Base-by-base conservation (phyloP, 148 eudicot genomes). In the Talinum fruticosum region DNA sequence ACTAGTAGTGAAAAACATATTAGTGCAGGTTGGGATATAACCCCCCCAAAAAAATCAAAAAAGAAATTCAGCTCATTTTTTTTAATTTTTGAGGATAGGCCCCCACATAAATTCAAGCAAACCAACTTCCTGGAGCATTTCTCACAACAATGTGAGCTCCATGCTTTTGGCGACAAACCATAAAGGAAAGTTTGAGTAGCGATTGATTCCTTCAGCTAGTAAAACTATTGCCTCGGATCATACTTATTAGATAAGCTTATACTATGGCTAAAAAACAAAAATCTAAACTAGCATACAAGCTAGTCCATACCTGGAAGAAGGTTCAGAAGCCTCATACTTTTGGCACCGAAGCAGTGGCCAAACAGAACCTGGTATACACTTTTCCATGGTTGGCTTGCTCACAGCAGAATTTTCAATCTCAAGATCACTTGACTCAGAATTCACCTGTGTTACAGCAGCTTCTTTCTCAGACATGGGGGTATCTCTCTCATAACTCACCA, bases 291-390 rank as follows among this genome's bases (percentile, higher is more conserved):
- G n/a, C 36, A 64, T 57, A 75, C n/a, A 83, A 66, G 68, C 37
- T 68, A 73, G 72, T 80, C 29, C 69, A 75, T 86, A 96, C 99
- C 97, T 96, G 44, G 93, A 83, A 59, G 92, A 96, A 79, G 93
- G 85, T 69, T 96, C 97, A 75, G 94, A 96, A 81, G 93, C 89
- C 75, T 93, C 99, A 81, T 81, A 83, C 26, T 84, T 95, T 45
- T 89, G 94, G 87, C 78, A 83, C 35, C 89, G 86, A 62, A 90
- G 86, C 29, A 87, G 80, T 35, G 97, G 92, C 79, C 84, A 80
- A 41, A 88, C 86, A 74, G 91, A 86, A 83, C 83, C 86, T 34
- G 94, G 93, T 23, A 88, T 64, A 76, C 82, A 80, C 79, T 84
- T 89, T 69, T 90, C 94, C 47, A 80, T 34, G 30, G 75, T 73